Base-by-base conservation (phyloP, 768 basidiomycete genomes). In the Naganishia friedmannii region DNA sequence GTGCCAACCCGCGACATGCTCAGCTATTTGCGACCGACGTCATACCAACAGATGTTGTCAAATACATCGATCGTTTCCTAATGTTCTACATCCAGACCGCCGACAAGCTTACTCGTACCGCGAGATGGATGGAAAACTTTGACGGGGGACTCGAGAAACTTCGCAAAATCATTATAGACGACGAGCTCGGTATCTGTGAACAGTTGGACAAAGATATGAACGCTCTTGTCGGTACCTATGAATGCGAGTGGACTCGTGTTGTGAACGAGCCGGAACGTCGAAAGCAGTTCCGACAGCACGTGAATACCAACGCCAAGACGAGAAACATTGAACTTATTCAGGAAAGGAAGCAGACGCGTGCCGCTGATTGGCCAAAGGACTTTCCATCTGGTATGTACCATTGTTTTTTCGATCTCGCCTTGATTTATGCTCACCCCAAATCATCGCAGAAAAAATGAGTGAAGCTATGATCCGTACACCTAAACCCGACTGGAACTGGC, bases 61-160 rank as follows among this genome's bases (percentile, higher is more conserved):
- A 83, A 21, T 85, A 88, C 45, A 53, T 60, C 55, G 48, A 63
- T 29, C 57, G 39, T 15, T 57, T 70, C 65, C 77, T 79, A 63
- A 78, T 78, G 78, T 71, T 78, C 74, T 91, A 90, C 77, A 90
- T 91, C 74, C 85, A 84, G 73, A 88, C 89, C 0, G 89, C 89
- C 4, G 89, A 91, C 77, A 85, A 84, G 71, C 83, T 91, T 15
- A 86, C 86, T 80, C 85, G 89, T 5, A 91, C 89, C 0, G 88
- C 89, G 0, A 83, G 88, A 12, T 91, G 89, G 89, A 80, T 90
- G 6, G 89, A 90, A 72, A 82, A 83, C 10, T 86, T 89, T 79
- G 88, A 88, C 48, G 87, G 87, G 12, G 88, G 88, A 0, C 84
- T 89, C 60, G 86, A 88, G 78, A 86, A 88, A 82, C 84, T 91